Evolutionary conservation across 352 stramenopile species (phyloP).

Genomic region (Phytophthora vignae): DNA sequence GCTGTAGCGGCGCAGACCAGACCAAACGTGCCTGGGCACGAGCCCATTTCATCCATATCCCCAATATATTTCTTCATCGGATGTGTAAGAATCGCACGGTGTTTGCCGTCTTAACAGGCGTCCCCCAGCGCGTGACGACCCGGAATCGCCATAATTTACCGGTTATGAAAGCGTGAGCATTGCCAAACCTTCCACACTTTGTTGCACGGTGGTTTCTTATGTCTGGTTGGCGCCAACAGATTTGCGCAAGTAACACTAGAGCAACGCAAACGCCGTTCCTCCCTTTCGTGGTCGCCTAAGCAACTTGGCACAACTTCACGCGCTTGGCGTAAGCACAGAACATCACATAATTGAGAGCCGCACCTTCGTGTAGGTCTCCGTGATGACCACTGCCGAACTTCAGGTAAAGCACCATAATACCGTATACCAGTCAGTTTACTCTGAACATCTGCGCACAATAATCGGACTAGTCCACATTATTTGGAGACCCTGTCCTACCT

Average conservation of each 20-base stretch:
- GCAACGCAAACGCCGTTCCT: not conserved
- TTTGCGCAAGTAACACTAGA: not conserved
- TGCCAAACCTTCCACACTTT: conserved; percentile 11
- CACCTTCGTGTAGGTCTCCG: not conserved
- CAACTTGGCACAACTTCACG: not conserved
- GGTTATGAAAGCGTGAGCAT: not conserved
- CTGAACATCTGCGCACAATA: no score
- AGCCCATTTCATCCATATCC: conserved; percentile 12
- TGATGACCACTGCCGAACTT: not conserved
- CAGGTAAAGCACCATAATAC: no score
- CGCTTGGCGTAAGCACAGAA: not conserved
- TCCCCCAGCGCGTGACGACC: not conserved
- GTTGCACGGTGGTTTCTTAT: not conserved
- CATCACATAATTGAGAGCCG: not conserved
- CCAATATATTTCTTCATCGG: conserved; percentile 4
- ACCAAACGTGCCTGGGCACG: conserved; percentile 3
- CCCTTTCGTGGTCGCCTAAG: not conserved
- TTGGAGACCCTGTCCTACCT: no score
- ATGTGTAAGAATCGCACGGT: not conserved
- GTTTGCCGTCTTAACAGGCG: not conserved
- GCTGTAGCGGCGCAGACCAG: not conserved
- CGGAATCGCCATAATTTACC: not conserved
- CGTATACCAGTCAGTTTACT: no score
- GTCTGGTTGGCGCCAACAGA: not conserved
- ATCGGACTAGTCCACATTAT: no score